Percentiles rank a stretch among this genome's conserved stretches.
Evolutionary conservation across 352 stramenopile species (phyloP).

Genomic region (Globisporangium okanoganense): DNA sequence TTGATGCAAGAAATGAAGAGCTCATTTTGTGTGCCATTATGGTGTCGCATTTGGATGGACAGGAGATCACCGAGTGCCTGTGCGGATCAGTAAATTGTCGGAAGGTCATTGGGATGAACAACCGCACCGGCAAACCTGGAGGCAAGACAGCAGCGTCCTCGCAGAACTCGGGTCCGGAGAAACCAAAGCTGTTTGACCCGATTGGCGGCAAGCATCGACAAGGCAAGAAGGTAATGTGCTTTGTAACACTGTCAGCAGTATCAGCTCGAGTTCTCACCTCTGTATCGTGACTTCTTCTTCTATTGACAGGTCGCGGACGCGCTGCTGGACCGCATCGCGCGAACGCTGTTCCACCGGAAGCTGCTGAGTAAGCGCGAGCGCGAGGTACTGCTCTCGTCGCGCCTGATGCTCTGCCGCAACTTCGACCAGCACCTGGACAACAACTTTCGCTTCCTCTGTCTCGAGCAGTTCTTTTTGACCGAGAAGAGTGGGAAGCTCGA

Average conservation of each 20-base stretch:
- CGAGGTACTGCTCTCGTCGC: slow-evolving; percentile 39
- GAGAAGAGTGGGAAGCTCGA: slow-evolving; percentile 30
- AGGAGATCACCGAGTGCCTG: slow-evolving; percentile 74
- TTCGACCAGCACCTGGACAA: slow-evolving; percentile 43
- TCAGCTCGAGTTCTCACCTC: background rate
- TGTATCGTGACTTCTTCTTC: background rate
- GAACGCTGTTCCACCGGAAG: slow-evolving; percentile 31
- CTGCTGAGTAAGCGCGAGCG: slow-evolving; percentile 48
- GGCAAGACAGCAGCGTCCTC: slow-evolving; percentile 10
- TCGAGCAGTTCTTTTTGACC: slow-evolving; percentile 57
- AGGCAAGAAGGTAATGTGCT: slow-evolving; percentile 32
- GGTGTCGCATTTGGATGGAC: background rate
- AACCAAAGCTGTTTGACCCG: slow-evolving; percentile 37
- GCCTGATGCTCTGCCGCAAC: slow-evolving; percentile 61
- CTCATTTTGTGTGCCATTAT: no score
- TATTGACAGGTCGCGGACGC: slow-evolving; percentile 43
- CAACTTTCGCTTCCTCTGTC: slow-evolving; percentile 49
- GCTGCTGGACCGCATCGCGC: slow-evolving; percentile 54
- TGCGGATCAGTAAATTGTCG: slow-evolving; percentile 60
- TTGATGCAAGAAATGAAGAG: background rate
- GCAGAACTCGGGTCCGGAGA: background rate
- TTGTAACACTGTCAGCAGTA: background rate
- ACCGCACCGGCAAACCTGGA: slow-evolving; percentile 29
- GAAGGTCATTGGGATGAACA: slow-evolving; percentile 75
- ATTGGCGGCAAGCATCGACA: slow-evolving; percentile 36